Evolutionary conservation across 805 yeast species (phyloP).

Genomic region (Yamadazyma sp.): DNA sequence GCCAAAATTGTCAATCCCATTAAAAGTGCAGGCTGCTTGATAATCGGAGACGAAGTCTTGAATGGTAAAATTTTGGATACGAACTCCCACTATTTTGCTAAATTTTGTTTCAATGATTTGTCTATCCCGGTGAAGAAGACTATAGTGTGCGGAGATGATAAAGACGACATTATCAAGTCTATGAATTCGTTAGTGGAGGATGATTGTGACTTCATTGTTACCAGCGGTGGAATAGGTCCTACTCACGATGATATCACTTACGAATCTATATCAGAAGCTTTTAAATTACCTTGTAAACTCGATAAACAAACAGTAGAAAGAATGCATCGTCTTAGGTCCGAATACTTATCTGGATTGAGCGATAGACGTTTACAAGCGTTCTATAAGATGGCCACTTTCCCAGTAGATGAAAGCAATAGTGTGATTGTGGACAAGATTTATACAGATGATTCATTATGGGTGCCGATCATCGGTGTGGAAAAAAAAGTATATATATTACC

Average conservation of each 20-base stretch:
- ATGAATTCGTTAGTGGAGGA: conserved; percentile 44
- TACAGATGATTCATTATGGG: conserved; percentile 64
- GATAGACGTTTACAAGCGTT: conserved; percentile 57
- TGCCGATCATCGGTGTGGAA: conserved; percentile 74
- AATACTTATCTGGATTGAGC: conserved; percentile 30
- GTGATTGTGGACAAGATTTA: conserved; percentile 41
- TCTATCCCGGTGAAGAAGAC: conserved; percentile 69
- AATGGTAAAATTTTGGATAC: conserved; percentile 84
- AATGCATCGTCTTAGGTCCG: conserved; percentile 53
- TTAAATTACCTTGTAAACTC: conserved; percentile 46
- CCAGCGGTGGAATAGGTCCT: conserved; percentile 79
- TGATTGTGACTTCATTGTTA: conserved; percentile 65
- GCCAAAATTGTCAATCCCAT: conserved; percentile 5
- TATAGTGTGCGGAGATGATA: conserved; percentile 76
- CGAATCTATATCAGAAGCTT: conserved; percentile 68
- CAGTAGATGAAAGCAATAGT: conserved; percentile 31
- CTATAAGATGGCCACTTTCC: conserved; percentile 78
- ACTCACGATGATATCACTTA: conserved; percentile 92
- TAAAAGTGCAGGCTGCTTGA: conserved; percentile 48
- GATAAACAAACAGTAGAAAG: conserved; percentile 58
- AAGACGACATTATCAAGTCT: conserved; percentile 57
- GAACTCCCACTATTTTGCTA: conserved; percentile 71
- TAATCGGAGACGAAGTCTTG: conserved; percentile 86
- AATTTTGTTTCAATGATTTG: conserved; percentile 57
- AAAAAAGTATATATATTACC: conserved; percentile 71